Evolutionary conservation across 2,329 filamentous ascomycete genomes (phyloP).

Genomic region (Ophiostoma himal-ulmi): DNA sequence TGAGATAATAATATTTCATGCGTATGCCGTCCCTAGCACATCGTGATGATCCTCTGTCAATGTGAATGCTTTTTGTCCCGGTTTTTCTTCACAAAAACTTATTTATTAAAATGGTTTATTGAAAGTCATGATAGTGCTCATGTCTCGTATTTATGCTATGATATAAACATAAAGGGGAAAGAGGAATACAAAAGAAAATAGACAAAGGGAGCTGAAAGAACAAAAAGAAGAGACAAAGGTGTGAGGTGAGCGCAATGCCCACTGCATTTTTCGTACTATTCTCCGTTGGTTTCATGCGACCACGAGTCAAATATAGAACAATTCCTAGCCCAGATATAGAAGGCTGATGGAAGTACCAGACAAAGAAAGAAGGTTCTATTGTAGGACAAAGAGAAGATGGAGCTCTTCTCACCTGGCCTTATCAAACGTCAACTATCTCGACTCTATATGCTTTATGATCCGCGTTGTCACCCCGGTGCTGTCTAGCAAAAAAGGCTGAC

Average conservation of each 20-base stretch:
- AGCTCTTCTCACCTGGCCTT: background rate
- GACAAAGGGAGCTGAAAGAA: background rate
- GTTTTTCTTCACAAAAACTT: too few species aligned
- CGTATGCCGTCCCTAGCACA: too few species aligned
- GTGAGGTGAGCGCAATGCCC: background rate
- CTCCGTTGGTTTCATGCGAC: background rate
- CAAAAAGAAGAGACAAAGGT: background rate
- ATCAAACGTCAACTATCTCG: too few species aligned
- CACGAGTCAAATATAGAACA: constrained; percentile 4
- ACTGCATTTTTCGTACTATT: background rate
- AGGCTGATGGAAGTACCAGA: background rate
- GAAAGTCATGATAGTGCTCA: background rate
- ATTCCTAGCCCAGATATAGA: background rate
- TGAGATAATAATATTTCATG: background rate
- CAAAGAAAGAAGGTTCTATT: background rate
- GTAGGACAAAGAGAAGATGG: constrained; percentile 3
- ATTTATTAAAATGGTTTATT: background rate
- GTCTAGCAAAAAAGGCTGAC: too few species aligned
- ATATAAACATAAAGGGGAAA: background rate
- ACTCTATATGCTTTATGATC: too few species aligned
- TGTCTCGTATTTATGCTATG: background rate
- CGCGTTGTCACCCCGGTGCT: too few species aligned
- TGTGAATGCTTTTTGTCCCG: too few species aligned
- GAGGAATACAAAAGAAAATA: background rate
- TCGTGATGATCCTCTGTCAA: too few species aligned